Evolutionary conservation across 352 stramenopile genomes (phyloP).

Genomic region (Globisporangium lucens): DNA sequence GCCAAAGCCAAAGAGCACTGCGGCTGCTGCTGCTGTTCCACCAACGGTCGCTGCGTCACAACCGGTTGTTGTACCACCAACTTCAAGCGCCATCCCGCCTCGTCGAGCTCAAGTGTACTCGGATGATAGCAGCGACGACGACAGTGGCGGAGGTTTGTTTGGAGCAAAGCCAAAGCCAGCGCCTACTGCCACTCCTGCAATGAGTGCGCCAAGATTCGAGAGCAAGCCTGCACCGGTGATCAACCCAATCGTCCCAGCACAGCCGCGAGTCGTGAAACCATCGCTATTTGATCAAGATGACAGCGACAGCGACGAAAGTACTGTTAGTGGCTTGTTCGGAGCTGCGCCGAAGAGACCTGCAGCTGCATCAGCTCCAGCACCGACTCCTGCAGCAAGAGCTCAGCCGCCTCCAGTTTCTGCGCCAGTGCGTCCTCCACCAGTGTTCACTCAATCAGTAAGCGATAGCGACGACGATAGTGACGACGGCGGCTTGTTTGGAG

Average conservation of each 20-base stretch:
- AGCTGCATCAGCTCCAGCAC: not conserved
- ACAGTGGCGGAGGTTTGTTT: not conserved
- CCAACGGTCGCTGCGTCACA: not conserved
- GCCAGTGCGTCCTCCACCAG: conserved; percentile 21
- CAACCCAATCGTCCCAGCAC: not conserved
- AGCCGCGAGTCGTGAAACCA: not conserved
- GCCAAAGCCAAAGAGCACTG: not conserved
- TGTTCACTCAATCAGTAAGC: conserved; percentile 22
- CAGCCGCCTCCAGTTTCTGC: not conserved
- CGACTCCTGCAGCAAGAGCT: not conserved
- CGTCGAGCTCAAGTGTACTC: not conserved
- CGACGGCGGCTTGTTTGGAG: conserved; percentile 42
- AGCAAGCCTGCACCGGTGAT: not conserved
- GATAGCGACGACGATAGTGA: conserved; percentile 37
- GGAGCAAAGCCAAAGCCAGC: not conserved
- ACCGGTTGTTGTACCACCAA: not conserved
- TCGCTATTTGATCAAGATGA: not conserved
- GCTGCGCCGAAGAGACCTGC: conserved; percentile 3
- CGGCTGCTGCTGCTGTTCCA: not conserved
- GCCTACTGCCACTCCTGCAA: not conserved
- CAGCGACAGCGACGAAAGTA: conserved; percentile 18
- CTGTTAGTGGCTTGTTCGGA: conserved; percentile 36
- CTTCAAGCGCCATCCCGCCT: not conserved
- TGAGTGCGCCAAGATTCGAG: not conserved
- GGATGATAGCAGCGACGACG: not conserved